Evolutionary conservation across 306 rosid genomes (phyloP), one percentile per base, ranked within the genome.

Genomic region (Nissolia schottii): DNA sequence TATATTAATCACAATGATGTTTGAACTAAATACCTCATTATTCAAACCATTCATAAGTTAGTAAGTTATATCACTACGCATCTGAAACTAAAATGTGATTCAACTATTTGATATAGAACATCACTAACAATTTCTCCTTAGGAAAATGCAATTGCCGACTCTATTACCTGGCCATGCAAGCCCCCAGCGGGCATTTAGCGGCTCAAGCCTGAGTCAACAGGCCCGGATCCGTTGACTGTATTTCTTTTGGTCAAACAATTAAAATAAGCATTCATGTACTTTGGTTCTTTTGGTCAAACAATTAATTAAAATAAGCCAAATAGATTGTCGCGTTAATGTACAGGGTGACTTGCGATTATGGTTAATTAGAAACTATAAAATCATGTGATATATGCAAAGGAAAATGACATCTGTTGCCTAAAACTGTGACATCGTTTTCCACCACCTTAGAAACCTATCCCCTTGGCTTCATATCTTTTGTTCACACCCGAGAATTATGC

Each of bases 361-460:
- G 50, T 57, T 67, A 43, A 14, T 59, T 2, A 15, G 14, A 57
- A 56, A 1, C 13, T 1, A 46, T 45, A 15, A 71, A 12, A 12
- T 0, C 13, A 55, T 15, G 11, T n/a, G n/a, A n/a, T 11, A 5
- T 14, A 1, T 38, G 41, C 18, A 10, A 37, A 10, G 37, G 75
- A 48, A 73, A 79, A 59, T 31, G 64, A 66, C 76, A 38, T 49
- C 1, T 14, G 56, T 50, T 58, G 23, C 56, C 55, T 55, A 67
- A 31, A 20, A 18, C 54, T 41, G 5, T 71, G 10, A 48, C 55
- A 45, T 64, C 62, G 24, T 55, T 71, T 71, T 78, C 74, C 35
- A 19, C 65, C 38, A 48, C 55, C 29, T 31, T 40, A 6, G 16
- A 34, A 27, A 28, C 38, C 12, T 11, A 29, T 16, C 37, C 40